phyloP scores from a whole-genome alignment of 331 rosid species.

The Saraca asoca region DNA sequence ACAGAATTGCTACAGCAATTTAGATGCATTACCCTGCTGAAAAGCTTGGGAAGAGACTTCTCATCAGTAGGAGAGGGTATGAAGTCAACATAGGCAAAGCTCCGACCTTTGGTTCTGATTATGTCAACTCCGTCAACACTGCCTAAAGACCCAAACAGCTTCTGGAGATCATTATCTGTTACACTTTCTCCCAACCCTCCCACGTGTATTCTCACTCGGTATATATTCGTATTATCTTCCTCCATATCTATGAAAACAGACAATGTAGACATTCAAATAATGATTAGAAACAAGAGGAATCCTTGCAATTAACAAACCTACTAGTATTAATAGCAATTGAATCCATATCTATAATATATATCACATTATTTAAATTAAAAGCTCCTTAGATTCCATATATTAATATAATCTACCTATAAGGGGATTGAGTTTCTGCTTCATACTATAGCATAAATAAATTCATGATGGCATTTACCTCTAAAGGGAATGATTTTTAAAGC shows the following conservation, averaged over 20 bases:
- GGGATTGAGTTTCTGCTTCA: no score
- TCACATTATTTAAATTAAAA: no score
- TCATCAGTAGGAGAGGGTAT: constrained; percentile 48
- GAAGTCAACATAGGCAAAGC: constrained; percentile 81
- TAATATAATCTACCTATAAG: no score
- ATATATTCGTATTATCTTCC: constrained; percentile 1
- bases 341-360: no score
- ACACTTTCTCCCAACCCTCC: constrained; percentile 74
- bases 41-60: constrained; percentile 74
- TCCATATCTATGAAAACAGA: constrained; percentile 13
- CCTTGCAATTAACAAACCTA: no score
- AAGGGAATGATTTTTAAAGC: no score
- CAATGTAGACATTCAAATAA: no score
- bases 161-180: constrained; percentile 53
- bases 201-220: constrained; percentile 53
- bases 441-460: no score
- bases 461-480: no score
- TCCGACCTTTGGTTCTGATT: constrained; percentile 77
- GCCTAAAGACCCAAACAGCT: constrained; percentile 55
- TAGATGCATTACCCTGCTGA: constrained; percentile 46
- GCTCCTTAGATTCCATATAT: no score
- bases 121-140: constrained; percentile 52
- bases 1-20: constrained; percentile 9
- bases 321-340: no score
- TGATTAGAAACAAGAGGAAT: no score